A percentile compares a stretch with the other conserved stretches of the same genome.
Evolutionary conservation across 148 eudicot genomes (phyloP).

Genomic region (Agrostemma githago): DNA sequence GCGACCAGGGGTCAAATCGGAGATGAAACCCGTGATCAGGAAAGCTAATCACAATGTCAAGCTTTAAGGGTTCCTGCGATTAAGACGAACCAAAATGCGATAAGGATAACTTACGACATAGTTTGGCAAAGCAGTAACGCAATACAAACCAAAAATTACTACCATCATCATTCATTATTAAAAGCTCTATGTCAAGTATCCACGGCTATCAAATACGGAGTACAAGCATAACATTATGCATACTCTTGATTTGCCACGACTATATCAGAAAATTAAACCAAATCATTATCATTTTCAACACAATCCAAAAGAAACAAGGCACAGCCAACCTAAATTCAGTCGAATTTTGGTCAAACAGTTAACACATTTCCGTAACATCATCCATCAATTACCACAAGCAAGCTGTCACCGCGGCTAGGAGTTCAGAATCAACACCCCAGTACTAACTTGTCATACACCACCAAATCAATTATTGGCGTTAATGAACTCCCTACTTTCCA

Average conservation of each 20-base stretch:
- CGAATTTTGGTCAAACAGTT: background rate
- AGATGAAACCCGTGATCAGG: slow-evolving; percentile 97
- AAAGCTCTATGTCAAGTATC: background rate
- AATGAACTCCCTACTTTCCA: too few species aligned
- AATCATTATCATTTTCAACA: background rate
- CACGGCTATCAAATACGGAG: background rate
- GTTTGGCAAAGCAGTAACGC: background rate
- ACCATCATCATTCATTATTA: background rate
- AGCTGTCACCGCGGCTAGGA: background rate
- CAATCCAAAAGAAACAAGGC: background rate
- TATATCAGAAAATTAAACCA: background rate
- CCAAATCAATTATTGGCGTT: background rate
- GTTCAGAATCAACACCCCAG: background rate
- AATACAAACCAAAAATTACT: background rate
- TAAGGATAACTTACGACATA: background rate
- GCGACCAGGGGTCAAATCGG: slow-evolving; percentile 89
- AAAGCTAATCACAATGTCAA: slow-evolving; percentile 90
- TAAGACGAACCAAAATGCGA: slow-evolving; percentile 5
- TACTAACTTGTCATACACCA: background rate
- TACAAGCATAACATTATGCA: background rate
- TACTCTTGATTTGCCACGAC: background rate
- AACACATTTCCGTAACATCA: background rate
- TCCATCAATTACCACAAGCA: background rate
- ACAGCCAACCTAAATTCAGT: background rate
- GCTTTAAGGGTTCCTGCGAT: slow-evolving; percentile 74